Conservation (phyloP, 352 stramenopile genomes). For the Paralagenidium karlingii region DNA sequence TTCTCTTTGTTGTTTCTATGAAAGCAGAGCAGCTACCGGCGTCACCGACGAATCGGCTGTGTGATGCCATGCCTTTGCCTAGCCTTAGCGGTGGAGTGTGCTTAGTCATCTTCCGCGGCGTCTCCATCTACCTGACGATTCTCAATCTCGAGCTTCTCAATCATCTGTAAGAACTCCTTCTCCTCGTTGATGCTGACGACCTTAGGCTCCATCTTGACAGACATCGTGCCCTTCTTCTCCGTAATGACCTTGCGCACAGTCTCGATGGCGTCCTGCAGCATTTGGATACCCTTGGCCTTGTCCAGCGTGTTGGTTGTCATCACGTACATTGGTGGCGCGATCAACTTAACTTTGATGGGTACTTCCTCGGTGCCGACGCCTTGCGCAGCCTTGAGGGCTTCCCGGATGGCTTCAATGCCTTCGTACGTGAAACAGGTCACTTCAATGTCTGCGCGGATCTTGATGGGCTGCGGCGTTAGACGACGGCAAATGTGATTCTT, state of each 20-base stretch:
- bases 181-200: conserved; percentile 98
- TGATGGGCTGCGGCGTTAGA: conserved; percentile 98
- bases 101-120: conserved; percentile 89
- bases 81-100: background rate
- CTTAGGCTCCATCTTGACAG: conserved; percentile 99
- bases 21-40: too few relatives aligned
- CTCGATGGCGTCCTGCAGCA: conserved; percentile 94
- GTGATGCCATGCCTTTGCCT: too few relatives aligned
- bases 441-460: conserved; percentile 99
- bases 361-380: conserved; percentile 79
- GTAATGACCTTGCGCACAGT: conserved; percentile 89
- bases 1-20: too few relatives aligned
- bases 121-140: conserved; percentile 98
- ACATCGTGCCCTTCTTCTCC: conserved; percentile 90
- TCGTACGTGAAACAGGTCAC: conserved; percentile 99
- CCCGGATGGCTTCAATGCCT: conserved; percentile 97
- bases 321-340: conserved; percentile 98
- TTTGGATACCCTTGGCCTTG: conserved; percentile 95
- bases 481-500: conserved; percentile 94
- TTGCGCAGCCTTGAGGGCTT: conserved; percentile 89
- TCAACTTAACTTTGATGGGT: conserved; percentile 98
- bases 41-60: too few relatives aligned
- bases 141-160: conserved; percentile 97
- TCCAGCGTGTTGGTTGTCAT: conserved; percentile 98
- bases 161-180: conserved; percentile 98